Evolutionary conservation across 805 yeast species (phyloP).

Genomic region (Komagataella ulmi): DNA sequence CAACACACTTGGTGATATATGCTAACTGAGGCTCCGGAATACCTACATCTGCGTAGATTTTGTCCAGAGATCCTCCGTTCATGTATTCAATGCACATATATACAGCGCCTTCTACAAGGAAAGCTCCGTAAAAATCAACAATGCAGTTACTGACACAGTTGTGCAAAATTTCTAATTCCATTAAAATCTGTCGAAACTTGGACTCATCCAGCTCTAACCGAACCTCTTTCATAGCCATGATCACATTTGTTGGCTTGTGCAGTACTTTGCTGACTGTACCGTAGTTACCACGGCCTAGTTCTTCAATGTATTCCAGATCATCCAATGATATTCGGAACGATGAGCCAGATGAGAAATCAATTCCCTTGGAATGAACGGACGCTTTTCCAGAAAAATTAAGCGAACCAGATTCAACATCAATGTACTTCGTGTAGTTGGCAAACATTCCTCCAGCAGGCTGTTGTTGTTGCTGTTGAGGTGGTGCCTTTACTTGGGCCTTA

Average conservation of each 20-base stretch:
- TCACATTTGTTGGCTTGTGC: slow-evolving; percentile 83
- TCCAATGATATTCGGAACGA: slow-evolving; percentile 78
- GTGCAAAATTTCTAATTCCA: slow-evolving; percentile 92
- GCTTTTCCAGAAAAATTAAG: slow-evolving; percentile 90
- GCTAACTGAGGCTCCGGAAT: slow-evolving; percentile 73
- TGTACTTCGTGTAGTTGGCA: slow-evolving; percentile 73
- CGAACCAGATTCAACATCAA: slow-evolving; percentile 87
- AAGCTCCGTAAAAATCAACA: slow-evolving; percentile 95
- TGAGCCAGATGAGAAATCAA: slow-evolving; percentile 81
- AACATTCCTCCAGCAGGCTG: slow-evolving; percentile 47
- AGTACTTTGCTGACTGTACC: slow-evolving; percentile 91
- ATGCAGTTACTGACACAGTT: slow-evolving; percentile 83
- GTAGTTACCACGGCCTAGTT: slow-evolving; percentile 90
- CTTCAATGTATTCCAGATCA: slow-evolving; percentile 72
- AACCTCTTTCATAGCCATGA: slow-evolving; percentile 97
- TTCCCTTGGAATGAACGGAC: slow-evolving; percentile 81
- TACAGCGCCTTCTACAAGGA: slow-evolving; percentile 94
- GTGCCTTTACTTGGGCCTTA: slow-evolving; percentile 10
- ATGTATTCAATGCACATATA: slow-evolving; percentile 96
- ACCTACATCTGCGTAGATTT: slow-evolving; percentile 54
- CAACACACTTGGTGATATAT: slow-evolving; percentile 65
- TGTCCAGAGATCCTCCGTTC: slow-evolving; percentile 94
- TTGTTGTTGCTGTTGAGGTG: slow-evolving; percentile 11
- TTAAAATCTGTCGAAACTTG: slow-evolving; percentile 86
- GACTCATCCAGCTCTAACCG: slow-evolving; percentile 85